Evolutionary conservation across 2,329 filamentous ascomycete species (phyloP), one percentile per base, ranked within the genome.

Genomic region (Ophiostoma populinum): DNA sequence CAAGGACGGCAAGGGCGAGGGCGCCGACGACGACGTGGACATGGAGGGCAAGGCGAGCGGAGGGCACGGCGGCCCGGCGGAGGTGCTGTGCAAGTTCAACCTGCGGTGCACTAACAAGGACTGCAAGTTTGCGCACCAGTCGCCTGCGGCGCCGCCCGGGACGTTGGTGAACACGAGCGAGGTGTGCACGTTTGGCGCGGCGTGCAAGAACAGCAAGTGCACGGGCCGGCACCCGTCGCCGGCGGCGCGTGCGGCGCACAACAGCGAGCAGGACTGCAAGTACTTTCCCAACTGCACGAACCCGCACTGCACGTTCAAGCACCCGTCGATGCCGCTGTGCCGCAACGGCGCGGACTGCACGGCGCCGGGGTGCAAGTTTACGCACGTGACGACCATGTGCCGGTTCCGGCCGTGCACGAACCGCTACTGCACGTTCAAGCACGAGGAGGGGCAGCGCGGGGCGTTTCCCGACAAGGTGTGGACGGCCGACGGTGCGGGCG

Each of bases 181-280:
- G 48, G 64, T 68, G 13, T 98, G 90, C 60, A 69, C 69, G 13
- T 95, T 80, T 47, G 87, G 85, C 15, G 83, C 75, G 2, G 85
- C 85, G 7, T 98, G 90, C 71, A 92, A 90, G 59, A 98, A 95
- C 63, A 69, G 73, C 49, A 95, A 95, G 59, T 98, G 90, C 51
- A 80, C 80, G 7, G 86, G 70, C 20, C 80, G 83, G 40, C 90
- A 98, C 55, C 90, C 90, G 3, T 94, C 86, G 6, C 90, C 90
- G 2, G 85, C 87, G 6, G 70, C 80, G 46, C 81, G 75, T 52
- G 60, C 70, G 34, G 74, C 76, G 18, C 81, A 87, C 52, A 80
- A 92, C 57, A 68, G 74, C 40, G 80, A 90, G 53, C 75, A 80
- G 53, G 77, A 92, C 49, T 93, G 86, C 70, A 82, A 79, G 51